A percentile compares a stretch with the other conserved stretches of the same genome.
phyloP scores from a whole-genome alignment of 148 eudicot species.

The Heliosperma pusillum region DNA sequence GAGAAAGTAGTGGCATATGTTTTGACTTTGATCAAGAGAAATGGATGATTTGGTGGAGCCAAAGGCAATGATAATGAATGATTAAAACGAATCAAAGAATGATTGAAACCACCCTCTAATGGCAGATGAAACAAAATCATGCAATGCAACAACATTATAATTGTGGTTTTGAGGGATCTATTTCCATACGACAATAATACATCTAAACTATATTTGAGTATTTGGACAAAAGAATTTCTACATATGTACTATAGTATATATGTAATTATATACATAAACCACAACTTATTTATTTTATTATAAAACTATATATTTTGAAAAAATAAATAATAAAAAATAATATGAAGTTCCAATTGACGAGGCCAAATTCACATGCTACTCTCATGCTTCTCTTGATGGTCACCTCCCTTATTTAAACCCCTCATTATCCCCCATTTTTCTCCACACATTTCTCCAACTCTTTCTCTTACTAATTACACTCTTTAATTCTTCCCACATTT shows the following conservation, averaged over 20 bases:
- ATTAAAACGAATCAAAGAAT: slow-evolving; percentile 27
- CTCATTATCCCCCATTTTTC: slow-evolving; percentile 47
- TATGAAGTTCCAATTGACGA: slow-evolving; percentile 9
- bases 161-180: slow-evolving; percentile 16
- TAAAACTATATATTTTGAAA: not conserved
- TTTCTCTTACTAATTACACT: slow-evolving; percentile 19
- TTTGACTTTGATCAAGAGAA: slow-evolving; percentile 5
- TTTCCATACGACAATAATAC: slow-evolving; percentile 19
- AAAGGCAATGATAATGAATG: slow-evolving; percentile 33
- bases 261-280: not conserved
- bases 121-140: slow-evolving; percentile 32
- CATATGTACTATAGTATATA: not conserved
- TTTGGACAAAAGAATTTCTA: slow-evolving; percentile 11
- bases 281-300: slow-evolving; percentile 7
- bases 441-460: slow-evolving; percentile 37
- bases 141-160: slow-evolving; percentile 26
- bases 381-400: slow-evolving; percentile 33
- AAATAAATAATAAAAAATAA: not conserved
- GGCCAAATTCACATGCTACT: slow-evolving; percentile 42
- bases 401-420: slow-evolving; percentile 55
- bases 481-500: slow-evolving; percentile 12
- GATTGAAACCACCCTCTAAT: slow-evolving; percentile 28
- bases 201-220: not conserved
- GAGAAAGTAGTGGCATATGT: not conserved
- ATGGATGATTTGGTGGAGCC: slow-evolving; percentile 34